Base-by-base conservation (phyloP, 176 grass and related monocot species). In the Coix lacrymajobi region DNA sequence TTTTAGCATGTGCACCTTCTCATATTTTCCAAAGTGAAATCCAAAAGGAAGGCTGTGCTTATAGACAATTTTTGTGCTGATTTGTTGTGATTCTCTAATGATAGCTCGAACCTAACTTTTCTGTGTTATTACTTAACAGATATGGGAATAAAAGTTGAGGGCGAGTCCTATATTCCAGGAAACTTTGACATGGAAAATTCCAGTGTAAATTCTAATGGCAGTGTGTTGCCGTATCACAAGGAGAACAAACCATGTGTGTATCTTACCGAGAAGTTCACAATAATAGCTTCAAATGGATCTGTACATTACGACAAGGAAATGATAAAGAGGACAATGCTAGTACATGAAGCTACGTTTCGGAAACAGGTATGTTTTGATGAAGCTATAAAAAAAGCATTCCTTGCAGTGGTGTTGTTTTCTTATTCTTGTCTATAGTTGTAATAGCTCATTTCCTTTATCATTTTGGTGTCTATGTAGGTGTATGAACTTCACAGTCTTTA, bases 401-500 rank as follows among this genome's bases (percentile, higher is more conserved):
- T 67, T 69, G 12, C 22, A 39, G 34, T 61, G 28, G 8, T 71
- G 0, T 71, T 73, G 8, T 79, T 51, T 62, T 41, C 8, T 69
- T 87, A 66, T 76, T 66, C 4, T 25, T 69, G 15, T 64, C 11
- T 61, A 68, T 62, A 60, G 25, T 33, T 79, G 8, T 56, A 85
- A 14, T 32, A 8, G 19, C 56, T 84, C 19, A 86, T 87, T 88
- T 91, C 38, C 28, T 80, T 61, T 73, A 51, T 25, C 69, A 69
- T 72, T 57, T 25, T 82, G 26, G 51, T 15, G 34, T 78, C 8
- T 86, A 71, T 71, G 81, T 34, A 97, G 92, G 90, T 97, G 10
- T 86, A 78, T 72, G 92, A 97, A 77, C 92, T 97, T 75, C 95
- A 94, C 57, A 84, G 81, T 44, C 66, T 97, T 75, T 94, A 97